Base-by-base conservation (phyloP, 768 basidiomycete genomes). In the Leccinum imitatum region DNA sequence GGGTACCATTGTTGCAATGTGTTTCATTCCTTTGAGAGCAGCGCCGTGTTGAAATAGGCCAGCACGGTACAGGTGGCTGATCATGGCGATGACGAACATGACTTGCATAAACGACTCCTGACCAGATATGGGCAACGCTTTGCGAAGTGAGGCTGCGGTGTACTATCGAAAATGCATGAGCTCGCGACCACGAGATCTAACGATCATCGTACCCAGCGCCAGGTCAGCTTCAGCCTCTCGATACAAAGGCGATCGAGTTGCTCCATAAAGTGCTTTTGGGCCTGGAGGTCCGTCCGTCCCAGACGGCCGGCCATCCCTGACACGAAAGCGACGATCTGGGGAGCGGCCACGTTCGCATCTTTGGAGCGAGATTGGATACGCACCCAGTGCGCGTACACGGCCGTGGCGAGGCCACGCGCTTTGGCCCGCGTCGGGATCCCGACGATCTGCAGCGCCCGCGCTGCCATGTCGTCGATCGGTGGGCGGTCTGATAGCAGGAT, bases 31-130 rank as follows among this genome's bases (percentile, higher is more conserved):
- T 44, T 52, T 17, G 39, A 67, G 61, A 21, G 35, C 60, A 35
- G 19, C n/a, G 30, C 11, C 27, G n/a, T 50, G 50, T 21, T 31
- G 59, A 41, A 71, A 39, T 25, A 53, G 59, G 50, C 63, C 54
- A 3, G 55, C 52, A 14, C 25, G 61, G 53, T 60, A 71, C 25
- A 71, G 46, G 56, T 53, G 55, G 9, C 59, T 21, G 50, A 59
- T 53, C 59, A 63, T 71, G 35, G 54, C 46, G 41, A 67, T 54
- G 31, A 57, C 58, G 4, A 65, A 51, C 60, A 69, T 60, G 37
- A 65, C 47, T 6, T 59, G 56, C 53, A 48, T 58, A 3, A 67
- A 61, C 33, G 65, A n/a, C 35, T 55, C 57, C 54, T 53, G 27
- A 19, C 61, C 59, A 30, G 59, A 25, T 3, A 59, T 46, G 13